Evolutionary conservation across 2,329 filamentous ascomycete genomes (phyloP), one percentile per base, ranked within the genome.

Genomic region (Colletotrichum paranaense): DNA sequence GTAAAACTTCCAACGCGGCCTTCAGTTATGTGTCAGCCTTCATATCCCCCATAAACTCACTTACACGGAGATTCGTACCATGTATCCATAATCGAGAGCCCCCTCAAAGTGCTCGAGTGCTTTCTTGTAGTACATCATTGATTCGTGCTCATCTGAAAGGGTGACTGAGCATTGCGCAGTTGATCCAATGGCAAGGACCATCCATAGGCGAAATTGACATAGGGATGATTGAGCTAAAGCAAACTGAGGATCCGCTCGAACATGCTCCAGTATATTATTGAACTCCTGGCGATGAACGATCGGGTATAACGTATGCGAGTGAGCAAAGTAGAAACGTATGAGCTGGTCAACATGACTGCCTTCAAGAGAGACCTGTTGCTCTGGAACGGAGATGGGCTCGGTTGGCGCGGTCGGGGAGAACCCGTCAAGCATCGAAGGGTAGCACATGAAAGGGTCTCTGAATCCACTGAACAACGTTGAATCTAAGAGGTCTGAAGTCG

Each of bases 111-210:
- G 84, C 12, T 78, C 76, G 75, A 86, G 79, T 0, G 85, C 85
- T 53, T 85, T 85, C 53, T 84, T 85, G 73, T 84, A 87, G 62
- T 83, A 86, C 3, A 81, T 69, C 60, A 81, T 79, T 0, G 84
- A 83, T 66, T 86, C 84, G 0, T 82, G 82, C 72, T 86, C 85
- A 26, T 86, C 85, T 1, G 79, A 78, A 67, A 86, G 74, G 0
- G 82, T 81, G 1, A 87, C 82, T 0, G 85, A 85, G 7, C 78
- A 86, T 72, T 83, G 81, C 0, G 85, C 81, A 0, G 85, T 86
- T 0, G 85, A 85, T 1, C 85, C 85, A 32, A 87, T 87, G 5
- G 85, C 85, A 3, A 87, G 77, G 2, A 87, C 81, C 83, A 87
- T 87, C 85, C 85, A 87, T n/a, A 87, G 80, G 24, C 82, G 79